These are phyloP conservation scores for Phoenix dactylifera DNA, from an alignment of 176 grass and related monocot species.

Conservation along the genomic window DNA sequence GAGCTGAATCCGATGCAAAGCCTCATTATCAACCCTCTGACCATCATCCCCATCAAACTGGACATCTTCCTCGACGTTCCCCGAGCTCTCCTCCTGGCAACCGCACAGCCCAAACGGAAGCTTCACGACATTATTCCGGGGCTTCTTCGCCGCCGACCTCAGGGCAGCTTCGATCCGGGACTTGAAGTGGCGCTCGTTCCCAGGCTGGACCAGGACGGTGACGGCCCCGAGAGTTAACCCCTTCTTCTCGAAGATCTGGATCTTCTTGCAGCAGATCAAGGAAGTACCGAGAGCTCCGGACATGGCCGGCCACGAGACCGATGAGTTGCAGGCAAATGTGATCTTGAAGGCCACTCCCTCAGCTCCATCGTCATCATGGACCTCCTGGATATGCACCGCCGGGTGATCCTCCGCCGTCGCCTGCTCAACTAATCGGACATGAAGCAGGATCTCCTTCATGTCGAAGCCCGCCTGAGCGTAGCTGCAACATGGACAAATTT, in stretches of 20 bases:
- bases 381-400: constrained; percentile 56
- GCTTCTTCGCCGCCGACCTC: constrained; percentile 60
- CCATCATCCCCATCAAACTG: constrained; percentile 70
- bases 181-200: constrained; percentile 68
- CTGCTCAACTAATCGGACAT: constrained; percentile 83
- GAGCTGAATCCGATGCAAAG: constrained; percentile 34
- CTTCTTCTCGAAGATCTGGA: constrained; percentile 98
- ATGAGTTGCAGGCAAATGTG: constrained; percentile 68
- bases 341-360: constrained; percentile 59
- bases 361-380: constrained; percentile 36
- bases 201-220: constrained; percentile 58
- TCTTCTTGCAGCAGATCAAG: constrained; percentile 81
- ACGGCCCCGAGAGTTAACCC: constrained; percentile 86
- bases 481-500: constrained; percentile 25
- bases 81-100: constrained; percentile 84
- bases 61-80: constrained; percentile 69
- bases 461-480: constrained; percentile 91
- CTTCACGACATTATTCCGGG: constrained; percentile 72
- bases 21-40: constrained; percentile 47
- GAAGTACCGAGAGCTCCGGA: constrained; percentile 68
- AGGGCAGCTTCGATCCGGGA: constrained; percentile 51
- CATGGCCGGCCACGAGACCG: constrained; percentile 87
- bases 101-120: constrained; percentile 91
- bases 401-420: constrained; percentile 56
- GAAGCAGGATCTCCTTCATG: constrained; percentile 90